phyloP scores from a whole-genome alignment of 208 protist species.

The Leptomonas seymouri region DNA sequence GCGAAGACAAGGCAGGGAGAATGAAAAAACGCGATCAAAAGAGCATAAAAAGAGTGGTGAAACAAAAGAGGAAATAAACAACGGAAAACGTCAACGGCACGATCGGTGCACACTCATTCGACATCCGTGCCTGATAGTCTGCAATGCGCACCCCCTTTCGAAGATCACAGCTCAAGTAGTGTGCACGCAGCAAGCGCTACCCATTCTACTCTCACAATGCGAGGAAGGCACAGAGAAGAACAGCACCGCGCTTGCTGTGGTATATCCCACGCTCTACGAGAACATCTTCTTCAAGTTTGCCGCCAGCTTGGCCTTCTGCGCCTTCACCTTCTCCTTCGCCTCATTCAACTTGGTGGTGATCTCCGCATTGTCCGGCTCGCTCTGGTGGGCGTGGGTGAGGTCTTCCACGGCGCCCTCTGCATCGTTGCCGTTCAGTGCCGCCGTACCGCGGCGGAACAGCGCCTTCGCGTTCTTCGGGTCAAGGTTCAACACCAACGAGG shows the following conservation, averaged over 20 bases:
- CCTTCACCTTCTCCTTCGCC: slow-evolving; percentile 76
- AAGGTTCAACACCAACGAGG: slow-evolving; percentile 63
- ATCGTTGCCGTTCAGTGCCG: slow-evolving; percentile 60
- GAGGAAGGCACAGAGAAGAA: slow-evolving; percentile 12
- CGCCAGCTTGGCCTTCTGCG: slow-evolving; percentile 81
- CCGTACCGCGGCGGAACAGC: slow-evolving; percentile 81
- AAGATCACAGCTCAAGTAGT: not conserved
- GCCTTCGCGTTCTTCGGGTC: slow-evolving; percentile 86
- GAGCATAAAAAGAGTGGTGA: not conserved
- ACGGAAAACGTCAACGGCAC: not conserved
- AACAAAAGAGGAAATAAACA: not conserved
- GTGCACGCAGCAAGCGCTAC: not conserved
- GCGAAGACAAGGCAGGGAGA: no score
- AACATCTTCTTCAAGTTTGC: slow-evolving; percentile 91
- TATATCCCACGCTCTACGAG: slow-evolving; percentile 32
- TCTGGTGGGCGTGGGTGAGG: slow-evolving; percentile 49
- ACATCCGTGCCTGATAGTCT: not conserved
- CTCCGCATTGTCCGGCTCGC: slow-evolving; percentile 80
- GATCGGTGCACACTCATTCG: not conserved
- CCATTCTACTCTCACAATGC: not conserved
- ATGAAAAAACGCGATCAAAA: not conserved
- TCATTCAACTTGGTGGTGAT: slow-evolving; percentile 71
- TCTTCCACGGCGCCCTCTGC: slow-evolving; percentile 73
- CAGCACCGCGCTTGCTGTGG: not conserved
- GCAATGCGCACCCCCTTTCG: not conserved